phyloP scores from a whole-genome alignment of 2,329 filamentous ascomycete species.

The Pseudocercospora crystallina region DNA sequence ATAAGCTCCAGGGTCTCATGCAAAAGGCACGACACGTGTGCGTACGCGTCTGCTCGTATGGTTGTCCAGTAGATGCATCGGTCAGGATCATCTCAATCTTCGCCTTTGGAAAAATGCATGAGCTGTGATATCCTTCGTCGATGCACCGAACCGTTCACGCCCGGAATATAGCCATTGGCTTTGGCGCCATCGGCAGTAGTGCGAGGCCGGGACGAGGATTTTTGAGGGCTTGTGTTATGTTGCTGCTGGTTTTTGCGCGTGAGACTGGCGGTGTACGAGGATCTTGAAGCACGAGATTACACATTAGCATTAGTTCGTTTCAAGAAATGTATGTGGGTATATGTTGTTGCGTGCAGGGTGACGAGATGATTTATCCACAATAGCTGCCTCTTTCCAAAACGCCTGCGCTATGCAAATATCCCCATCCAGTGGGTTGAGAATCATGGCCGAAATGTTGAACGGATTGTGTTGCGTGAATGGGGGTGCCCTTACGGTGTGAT shows the following conservation, averaged over 20 bases:
- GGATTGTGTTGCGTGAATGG: background rate
- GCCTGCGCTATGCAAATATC: slow-evolving; percentile 6
- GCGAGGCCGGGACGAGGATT: slow-evolving; percentile 1
- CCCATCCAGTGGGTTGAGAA: background rate
- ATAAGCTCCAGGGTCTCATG: no score
- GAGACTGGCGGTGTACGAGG: slow-evolving; percentile 2
- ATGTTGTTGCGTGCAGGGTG: background rate
- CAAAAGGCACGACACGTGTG: no score
- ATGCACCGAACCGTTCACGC: slow-evolving; percentile 11
- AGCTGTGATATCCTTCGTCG: slow-evolving; percentile 14
- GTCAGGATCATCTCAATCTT: slow-evolving; percentile 4
- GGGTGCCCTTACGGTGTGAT: slow-evolving; percentile 22
- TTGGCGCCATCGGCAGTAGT: slow-evolving; percentile 5
- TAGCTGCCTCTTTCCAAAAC: background rate
- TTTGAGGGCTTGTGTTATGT: slow-evolving; percentile 5
- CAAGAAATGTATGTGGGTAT: slow-evolving; percentile 2
- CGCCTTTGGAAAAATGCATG: slow-evolving; percentile 11
- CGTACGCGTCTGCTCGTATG: no score
- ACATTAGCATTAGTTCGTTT: slow-evolving; percentile 10
- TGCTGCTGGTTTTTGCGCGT: background rate
- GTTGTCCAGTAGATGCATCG: no score
- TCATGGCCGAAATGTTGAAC: background rate
- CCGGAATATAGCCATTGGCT: slow-evolving; percentile 10
- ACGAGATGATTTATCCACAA: background rate
- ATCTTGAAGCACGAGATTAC: slow-evolving; percentile 3